Evolutionary conservation across 2,329 filamentous ascomycete species (phyloP).

Genomic region (Macroventuria anomochaeta): DNA sequence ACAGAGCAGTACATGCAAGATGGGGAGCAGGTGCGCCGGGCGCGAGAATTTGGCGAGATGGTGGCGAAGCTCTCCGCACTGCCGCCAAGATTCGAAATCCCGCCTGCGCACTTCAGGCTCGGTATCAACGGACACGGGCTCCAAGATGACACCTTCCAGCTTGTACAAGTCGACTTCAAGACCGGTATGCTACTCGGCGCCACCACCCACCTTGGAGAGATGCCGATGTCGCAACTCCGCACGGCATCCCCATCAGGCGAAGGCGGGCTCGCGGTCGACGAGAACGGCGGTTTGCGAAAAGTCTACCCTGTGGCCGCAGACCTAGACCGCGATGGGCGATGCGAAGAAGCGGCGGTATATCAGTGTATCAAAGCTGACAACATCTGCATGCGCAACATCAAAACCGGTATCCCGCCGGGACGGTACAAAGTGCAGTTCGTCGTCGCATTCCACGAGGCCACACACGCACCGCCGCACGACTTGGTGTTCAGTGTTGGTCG

Average conservation of each 20-base stretch:
- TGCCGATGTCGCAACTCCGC: slow-evolving; percentile 30
- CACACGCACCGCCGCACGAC: slow-evolving; percentile 33
- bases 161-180: slow-evolving; percentile 49
- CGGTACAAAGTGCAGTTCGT: slow-evolving; percentile 48
- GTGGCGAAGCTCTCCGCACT: slow-evolving; percentile 48
- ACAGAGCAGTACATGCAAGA: slow-evolving; percentile 44
- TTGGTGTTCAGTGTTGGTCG: slow-evolving; percentile 49
- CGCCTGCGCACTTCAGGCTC: slow-evolving; percentile 39
- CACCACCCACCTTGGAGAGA: slow-evolving; percentile 26
- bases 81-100: slow-evolving; percentile 46
- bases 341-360: slow-evolving; percentile 46
- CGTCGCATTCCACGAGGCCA: slow-evolving; percentile 36
- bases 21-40: slow-evolving; percentile 38
- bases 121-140: slow-evolving; percentile 43
- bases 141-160: slow-evolving; percentile 38
- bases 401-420: slow-evolving; percentile 48
- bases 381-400: slow-evolving; percentile 44
- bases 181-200: slow-evolving; percentile 43
- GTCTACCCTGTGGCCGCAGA: slow-evolving; percentile 47
- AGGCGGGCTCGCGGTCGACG: slow-evolving; percentile 38
- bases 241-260: slow-evolving; percentile 39
- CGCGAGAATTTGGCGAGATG: slow-evolving; percentile 42
- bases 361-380: slow-evolving; percentile 43
- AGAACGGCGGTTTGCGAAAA: slow-evolving; percentile 33
- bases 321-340: slow-evolving; percentile 44